Base-by-base conservation (phyloP, 768 basidiomycete species). In the Coprinopsis marcescibilis region DNA sequence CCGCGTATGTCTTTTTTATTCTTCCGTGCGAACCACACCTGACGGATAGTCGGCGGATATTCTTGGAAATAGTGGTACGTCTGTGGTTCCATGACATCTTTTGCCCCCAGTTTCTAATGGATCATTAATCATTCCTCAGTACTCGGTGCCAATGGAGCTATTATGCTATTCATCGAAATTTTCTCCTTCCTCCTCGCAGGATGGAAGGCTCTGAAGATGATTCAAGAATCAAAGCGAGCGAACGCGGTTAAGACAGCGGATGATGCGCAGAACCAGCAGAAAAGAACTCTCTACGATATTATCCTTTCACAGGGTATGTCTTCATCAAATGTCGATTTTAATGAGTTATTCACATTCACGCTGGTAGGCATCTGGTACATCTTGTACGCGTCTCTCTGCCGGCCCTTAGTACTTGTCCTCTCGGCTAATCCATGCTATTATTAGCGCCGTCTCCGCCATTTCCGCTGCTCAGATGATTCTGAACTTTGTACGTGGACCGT, bases 81-180 rank as follows among this genome's bases (percentile, higher is more conserved):
- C n/a, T n/a, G n/a, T n/a, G n/a, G n/a, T n/a, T n/a, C n/a, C n/a
- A n/a, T n/a, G n/a, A n/a, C n/a, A n/a, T n/a, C n/a, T n/a, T n/a
- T n/a, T 8, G 30, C 30, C 30, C 30, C 30, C n/a, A 32, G 30
- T n/a, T 32, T n/a, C 30, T 37, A 7, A 17, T 17, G 10, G 35
- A 17, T 8, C 29, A 10, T 37, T 11, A 37, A 7, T 19, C 11
- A 10, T 17, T 19, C 11, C 17, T 19, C n/a, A 43, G 41, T 43
- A 4, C 41, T 43, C 7, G 41, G 41, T 11, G 41, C 41, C 4
- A 43, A 43, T 19, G 41, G 41, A 29, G 41, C 41, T 5, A 43
- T 43, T 20, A 11, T 43, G 4, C 41, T 43, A 4, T 27, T 30
- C 41, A 27, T 43, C 26, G 41, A 43, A 21, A 26, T 43, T n/a